These are phyloP conservation scores for Mycena chlorophos DNA, from an alignment of 768 basidiomycete genomes.

Conservation along the genomic window DNA sequence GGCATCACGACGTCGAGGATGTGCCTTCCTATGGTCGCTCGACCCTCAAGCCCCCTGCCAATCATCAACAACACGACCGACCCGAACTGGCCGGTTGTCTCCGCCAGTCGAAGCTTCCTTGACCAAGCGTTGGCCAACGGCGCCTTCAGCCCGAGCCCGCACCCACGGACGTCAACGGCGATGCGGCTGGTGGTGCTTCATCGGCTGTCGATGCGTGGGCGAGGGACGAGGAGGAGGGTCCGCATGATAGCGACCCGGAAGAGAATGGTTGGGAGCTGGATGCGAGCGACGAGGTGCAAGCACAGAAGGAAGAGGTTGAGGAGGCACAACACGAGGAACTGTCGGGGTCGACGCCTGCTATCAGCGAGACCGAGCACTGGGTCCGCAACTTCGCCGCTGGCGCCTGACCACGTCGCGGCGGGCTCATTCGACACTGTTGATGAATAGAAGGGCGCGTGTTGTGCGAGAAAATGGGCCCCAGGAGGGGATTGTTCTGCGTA, in stretches of 20 bases:
- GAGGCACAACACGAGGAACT: conserved; percentile 62
- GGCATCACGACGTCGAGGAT: conserved; percentile 85
- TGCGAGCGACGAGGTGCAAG: conserved; percentile 65
- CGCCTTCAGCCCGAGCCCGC: conserved; percentile 64
- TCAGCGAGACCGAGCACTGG: conserved; percentile 89
- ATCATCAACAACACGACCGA: conserved; percentile 74
- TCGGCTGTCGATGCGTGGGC: conserved; percentile 85
- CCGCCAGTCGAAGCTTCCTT: conserved; percentile 88
- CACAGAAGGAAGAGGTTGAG: conserved; percentile 49
- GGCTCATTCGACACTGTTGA: conserved; percentile 97
- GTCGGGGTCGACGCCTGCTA: conserved; percentile 79
- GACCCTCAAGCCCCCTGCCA: conserved; percentile 71
- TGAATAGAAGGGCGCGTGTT: conserved; percentile 88
- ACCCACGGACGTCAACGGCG: conserved; percentile 68
- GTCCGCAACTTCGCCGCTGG: conserved; percentile 91
- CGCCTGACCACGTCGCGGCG: conserved; percentile 91
- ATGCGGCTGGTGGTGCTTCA: conserved; percentile 58
- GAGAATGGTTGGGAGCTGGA: conserved; percentile 89
- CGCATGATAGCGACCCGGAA: conserved; percentile 69
- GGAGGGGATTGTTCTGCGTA: not conserved
- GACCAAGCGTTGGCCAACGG: conserved; percentile 91
- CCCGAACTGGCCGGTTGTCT: conserved; percentile 82
- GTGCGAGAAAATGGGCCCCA: too few species aligned
- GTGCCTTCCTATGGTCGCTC: conserved; percentile 69
- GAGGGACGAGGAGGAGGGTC: conserved; percentile 69